These are phyloP conservation scores for Shiraia sp. DNA, from an alignment of 2,329 filamentous ascomycete species.

Conservation along the genomic window DNA sequence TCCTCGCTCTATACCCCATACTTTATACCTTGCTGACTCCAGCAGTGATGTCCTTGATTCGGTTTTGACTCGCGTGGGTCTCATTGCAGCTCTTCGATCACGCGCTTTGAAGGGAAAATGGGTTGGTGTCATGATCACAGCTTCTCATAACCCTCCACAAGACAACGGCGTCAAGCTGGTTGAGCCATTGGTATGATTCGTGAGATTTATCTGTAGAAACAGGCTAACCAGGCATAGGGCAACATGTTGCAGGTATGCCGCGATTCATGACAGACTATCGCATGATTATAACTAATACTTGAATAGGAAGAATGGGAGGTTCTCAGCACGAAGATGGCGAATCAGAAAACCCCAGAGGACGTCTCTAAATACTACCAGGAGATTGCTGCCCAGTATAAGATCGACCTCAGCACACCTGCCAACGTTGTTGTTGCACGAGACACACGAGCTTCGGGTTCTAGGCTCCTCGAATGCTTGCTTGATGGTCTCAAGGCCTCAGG, in stretches of 20 bases:
- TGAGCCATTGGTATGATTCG: constrained; percentile 74
- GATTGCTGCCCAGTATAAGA: constrained; percentile 61
- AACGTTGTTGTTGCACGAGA: constrained; percentile 90
- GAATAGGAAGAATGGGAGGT: constrained; percentile 78
- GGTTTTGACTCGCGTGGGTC: constrained; percentile 88
- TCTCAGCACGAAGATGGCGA: constrained; percentile 86
- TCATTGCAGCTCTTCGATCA: constrained; percentile 85
- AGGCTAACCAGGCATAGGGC: constrained; percentile 56
- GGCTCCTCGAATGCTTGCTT: constrained; percentile 76
- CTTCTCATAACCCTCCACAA: constrained; percentile 66
- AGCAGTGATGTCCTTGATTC: constrained; percentile 79
- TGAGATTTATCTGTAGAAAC: neutral
- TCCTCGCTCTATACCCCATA: constrained; percentile 17
- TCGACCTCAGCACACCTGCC: constrained; percentile 70
- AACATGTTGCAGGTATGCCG: constrained; percentile 75
- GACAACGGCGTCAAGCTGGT: constrained; percentile 79
- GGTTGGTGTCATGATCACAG: constrained; percentile 82
- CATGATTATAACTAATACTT: constrained; percentile 20
- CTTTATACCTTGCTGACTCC: constrained; percentile 37
- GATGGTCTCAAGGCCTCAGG: constrained; percentile 78
- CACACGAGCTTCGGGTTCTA: constrained; percentile 88
- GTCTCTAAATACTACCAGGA: constrained; percentile 76
- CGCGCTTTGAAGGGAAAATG: constrained; percentile 87
- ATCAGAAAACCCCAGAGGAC: constrained; percentile 74
- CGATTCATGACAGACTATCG: too few species aligned